phyloP scores from a whole-genome alignment of 495 filamentous ascomycete species.

The Daldinia concentrica region DNA sequence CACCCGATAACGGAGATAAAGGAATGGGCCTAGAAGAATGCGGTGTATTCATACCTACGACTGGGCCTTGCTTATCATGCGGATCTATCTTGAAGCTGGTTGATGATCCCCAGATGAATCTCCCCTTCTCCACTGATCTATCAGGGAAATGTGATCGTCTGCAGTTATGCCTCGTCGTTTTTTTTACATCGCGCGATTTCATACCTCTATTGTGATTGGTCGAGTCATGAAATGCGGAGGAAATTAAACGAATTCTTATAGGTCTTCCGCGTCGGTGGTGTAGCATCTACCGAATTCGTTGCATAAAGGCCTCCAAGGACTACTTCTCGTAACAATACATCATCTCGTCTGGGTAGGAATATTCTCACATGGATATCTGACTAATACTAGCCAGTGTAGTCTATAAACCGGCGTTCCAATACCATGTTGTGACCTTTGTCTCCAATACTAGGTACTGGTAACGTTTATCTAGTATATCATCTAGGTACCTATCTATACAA shows the following conservation, averaged over 20 bases:
- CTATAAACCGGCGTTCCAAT: neutral
- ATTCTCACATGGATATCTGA: constrained; percentile 1
- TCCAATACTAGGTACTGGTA: neutral
- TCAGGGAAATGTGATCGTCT: constrained; percentile 25
- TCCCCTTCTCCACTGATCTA: constrained; percentile 38
- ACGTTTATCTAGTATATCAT: neutral
- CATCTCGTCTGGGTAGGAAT: neutral
- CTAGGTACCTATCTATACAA: no score
- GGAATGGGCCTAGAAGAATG: constrained; percentile 24
- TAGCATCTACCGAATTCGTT: constrained; percentile 27
- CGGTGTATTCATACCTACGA: constrained; percentile 25
- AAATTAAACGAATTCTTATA: constrained; percentile 31
- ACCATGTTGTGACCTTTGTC: neutral
- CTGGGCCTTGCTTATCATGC: constrained; percentile 39
- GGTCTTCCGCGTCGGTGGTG: constrained; percentile 12
- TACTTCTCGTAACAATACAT: constrained; percentile 2
- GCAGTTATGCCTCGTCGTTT: constrained; percentile 15
- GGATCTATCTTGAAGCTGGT: constrained; percentile 16
- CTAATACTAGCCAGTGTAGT: constrained; percentile 21
- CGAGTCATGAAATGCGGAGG: constrained; percentile 33
- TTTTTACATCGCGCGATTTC: constrained; percentile 9
- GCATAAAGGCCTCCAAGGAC: constrained; percentile 9
- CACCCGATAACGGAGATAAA: constrained; percentile 47
- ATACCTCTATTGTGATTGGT: constrained; percentile 27
- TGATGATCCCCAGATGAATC: constrained; percentile 41